Conservation (phyloP, 768 basidiomycete species). For the Coprinopsis cinerea region DNA sequence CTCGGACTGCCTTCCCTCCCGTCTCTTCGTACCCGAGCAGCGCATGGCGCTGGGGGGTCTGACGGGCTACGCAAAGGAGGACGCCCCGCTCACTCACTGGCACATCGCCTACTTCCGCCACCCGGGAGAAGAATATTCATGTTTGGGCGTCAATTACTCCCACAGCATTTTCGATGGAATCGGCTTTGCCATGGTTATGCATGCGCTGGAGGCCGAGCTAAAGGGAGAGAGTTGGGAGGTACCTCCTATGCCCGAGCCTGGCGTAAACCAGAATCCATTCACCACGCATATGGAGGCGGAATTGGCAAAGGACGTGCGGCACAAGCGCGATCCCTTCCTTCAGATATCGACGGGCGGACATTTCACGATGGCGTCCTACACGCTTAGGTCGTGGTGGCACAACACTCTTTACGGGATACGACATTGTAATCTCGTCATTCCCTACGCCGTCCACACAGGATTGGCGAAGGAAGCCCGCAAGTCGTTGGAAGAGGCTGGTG, state of each 20-base stretch:
- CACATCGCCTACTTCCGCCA: constrained; percentile 33
- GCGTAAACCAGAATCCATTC: constrained; percentile 9
- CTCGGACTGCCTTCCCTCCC: constrained; percentile 28
- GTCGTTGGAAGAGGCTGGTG: too few relatives aligned
- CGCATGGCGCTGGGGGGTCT: background rate
- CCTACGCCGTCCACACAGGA: too few relatives aligned
- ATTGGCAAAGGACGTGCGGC: background rate
- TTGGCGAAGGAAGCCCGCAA: too few relatives aligned
- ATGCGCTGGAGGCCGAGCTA: constrained; percentile 34
- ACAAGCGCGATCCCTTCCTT: too few relatives aligned
- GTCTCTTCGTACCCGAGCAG: constrained; percentile 30
- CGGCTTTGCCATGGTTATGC: constrained; percentile 30
- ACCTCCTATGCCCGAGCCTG: constrained; percentile 28
- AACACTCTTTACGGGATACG: too few relatives aligned
- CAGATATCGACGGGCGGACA: too few relatives aligned
- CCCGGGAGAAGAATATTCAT: constrained; percentile 23
- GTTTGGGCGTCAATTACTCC: constrained; percentile 35
- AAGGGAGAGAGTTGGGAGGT: constrained; percentile 28
- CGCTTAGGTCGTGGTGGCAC: too few relatives aligned
- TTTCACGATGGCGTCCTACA: too few relatives aligned
- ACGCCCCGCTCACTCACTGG: constrained; percentile 35
- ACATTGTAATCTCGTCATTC: too few relatives aligned
- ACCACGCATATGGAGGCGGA: background rate
- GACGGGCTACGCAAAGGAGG: constrained; percentile 26
- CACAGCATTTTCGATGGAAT: constrained; percentile 38